Base-by-base conservation (phyloP, 352 stramenopile genomes). In the Phytophthora brassicae region DNA sequence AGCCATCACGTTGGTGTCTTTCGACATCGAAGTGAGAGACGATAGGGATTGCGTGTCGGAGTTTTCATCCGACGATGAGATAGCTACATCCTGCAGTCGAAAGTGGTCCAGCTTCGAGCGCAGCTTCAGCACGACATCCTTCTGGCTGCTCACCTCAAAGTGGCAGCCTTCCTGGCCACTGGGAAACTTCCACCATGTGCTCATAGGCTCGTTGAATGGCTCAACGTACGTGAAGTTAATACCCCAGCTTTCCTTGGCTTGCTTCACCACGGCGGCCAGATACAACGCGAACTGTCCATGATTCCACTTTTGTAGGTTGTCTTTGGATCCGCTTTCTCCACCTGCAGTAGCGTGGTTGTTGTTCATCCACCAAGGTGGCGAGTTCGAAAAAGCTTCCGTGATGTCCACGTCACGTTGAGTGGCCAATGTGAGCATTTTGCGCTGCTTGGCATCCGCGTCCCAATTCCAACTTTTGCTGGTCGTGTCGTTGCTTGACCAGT, bases 331-430 rank as follows among this genome's bases (percentile, higher is more conserved):
- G 6, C 59, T 68, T 16, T 63, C 54, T 35, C 66, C 76, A 33
- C 79, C 79, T 12, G 79, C 76, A 12, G 77, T 77, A 0, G 76
- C 72, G 45, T 77, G 61, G 56, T 86, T 86, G 54, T 65, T 70
- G 28, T 61, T 82, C 79, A 86, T 88, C 79, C 79, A 88, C 79
- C 79, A 88, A 12, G 79, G 79, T 5, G 76, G 76, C 39, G 79
- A 74, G 52, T 88, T 86, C 4, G 76, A 82, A 43, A 86, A 86
- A 0, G 74, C 74, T 33, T 88, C 79, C 3, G 78, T 58, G 23
- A 79, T 17, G 63, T 81, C 72, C 9, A 60, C 70, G 17, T 64
- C 76, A 23, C 79, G 76, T 9, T 66, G 31, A 17, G 64, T 73
- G 13, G 76, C 79, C 13, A 74, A 46, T n/a, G 62, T 23, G 8